Base-by-base conservation (phyloP, 2,329 filamentous ascomycete genomes). In the Colletotrichum zoysiae region DNA sequence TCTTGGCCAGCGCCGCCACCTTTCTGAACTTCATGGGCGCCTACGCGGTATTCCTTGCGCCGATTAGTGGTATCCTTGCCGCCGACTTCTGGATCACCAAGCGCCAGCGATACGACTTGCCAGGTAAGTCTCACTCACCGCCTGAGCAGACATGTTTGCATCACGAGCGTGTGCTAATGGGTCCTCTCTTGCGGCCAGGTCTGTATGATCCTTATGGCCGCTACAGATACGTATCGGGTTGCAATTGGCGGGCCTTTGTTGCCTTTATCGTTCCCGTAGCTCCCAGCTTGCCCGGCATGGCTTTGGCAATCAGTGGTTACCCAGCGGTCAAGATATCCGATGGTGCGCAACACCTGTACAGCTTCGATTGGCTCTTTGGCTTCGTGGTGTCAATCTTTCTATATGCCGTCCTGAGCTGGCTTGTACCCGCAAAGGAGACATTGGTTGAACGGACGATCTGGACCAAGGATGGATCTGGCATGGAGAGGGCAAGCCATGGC, bases 21-120 rank as follows among this genome's bases (percentile, higher is more conserved):
- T 89, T 92, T 74, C 80, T 91, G 4, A 85, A 87, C 55, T 93
- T 93, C 80, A 91, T 93, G 86, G 84, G 86, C 55, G 90, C 90
- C 0, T 77, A 82, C 70, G 76, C 81, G 58, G 85, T 92, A 50
- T 92, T 93, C 79, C 82, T 92, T 0, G 90, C 88, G 0, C 90
- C 90, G 0, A 89, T 92, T 70, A 88, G 88, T 0, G 86, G 86
- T 0, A 88, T 92, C 74, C 86, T 91, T 81, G 81, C 86, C 0
- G 84, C 84, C 16, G 90, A 92, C 74, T 91, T 87, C 76, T 91
- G 88, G 87, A 76, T 89, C 55, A 79, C 91, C 79, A 73, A 86
- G 81, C 76, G 86, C 87, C 75, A 85, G 86, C 78, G 84, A 82
- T 2, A 84, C 83, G 57, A 89, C 83, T 59, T 81, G 57, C 79